Evolutionary conservation across 176 grass and related monocot species (phyloP).

Genomic region (Leersia perrieri): DNA sequence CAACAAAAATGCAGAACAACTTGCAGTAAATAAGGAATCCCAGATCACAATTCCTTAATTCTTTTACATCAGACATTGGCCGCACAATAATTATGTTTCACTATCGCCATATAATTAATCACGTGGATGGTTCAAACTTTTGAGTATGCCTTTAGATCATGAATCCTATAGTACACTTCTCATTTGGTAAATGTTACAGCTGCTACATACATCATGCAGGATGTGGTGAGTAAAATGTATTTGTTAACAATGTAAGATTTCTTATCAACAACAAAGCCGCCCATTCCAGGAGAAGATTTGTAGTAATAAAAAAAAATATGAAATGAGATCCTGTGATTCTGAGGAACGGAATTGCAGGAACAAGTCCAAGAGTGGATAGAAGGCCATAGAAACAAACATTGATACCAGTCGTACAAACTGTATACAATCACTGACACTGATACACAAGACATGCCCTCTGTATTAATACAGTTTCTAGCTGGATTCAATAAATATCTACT

Average conservation of each 20-base stretch:
- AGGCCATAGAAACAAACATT: not conserved
- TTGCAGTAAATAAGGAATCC: not conserved
- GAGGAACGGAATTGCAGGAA: conserved; percentile 2
- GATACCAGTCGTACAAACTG: not conserved
- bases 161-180: not conserved
- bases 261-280: not conserved
- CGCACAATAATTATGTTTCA: not conserved
- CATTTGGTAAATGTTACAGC: not conserved
- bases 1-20: not conserved
- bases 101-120: not conserved
- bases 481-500: conserved; percentile 10
- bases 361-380: not conserved
- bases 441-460: not conserved
- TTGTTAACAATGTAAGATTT: not conserved
- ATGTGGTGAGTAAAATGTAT: not conserved
- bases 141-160: not conserved
- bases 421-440: not conserved
- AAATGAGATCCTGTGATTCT: not conserved
- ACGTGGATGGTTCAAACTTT: not conserved
- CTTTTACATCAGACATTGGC: not conserved
- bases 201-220: not conserved
- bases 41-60: not conserved
- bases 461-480: not conserved
- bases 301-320: not conserved
- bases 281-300: not conserved